Evolutionary conservation across 225 moss, liverwort and hornwort genomes (phyloP), one percentile per base, ranked within the genome.

Genomic region (Neckera pumila): DNA sequence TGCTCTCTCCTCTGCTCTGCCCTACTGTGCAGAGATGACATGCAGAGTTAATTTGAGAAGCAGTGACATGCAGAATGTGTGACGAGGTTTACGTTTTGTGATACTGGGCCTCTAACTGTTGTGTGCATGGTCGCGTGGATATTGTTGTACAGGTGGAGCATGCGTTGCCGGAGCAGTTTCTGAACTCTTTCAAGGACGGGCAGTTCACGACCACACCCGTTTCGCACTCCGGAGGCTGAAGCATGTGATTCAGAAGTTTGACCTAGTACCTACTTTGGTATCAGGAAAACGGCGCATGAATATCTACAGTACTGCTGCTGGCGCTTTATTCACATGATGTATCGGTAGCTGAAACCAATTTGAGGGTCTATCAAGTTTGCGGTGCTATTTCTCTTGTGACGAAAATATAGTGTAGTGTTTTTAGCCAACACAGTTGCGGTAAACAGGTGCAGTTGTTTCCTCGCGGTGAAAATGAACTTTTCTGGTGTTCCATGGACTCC

Each of bases 131-230:
- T 79, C 61, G 59, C 56, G 57, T 79, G 79, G 19, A 85, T 85
- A 70, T 71, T 88, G 64, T 77, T 82, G 86, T 89, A 80, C 93
- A 97, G 96, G 97, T 99, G 92, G 97, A 99, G 91, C 96, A 96
- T 90, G 95, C 98, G 59, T 92, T 99, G 95, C 97, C 98, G 20
- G 98, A 99, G 93, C 98, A 99, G 93, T 99, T 99, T 89, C 90
- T 99, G 42, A 95, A 97, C 62, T 93, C 94, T n/a, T 99, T 95
- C 79, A 91, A 92, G 83, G 92, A 96, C 82, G 96, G 95, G 19
- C 96, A 96, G 78, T 99, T 99, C 84, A 91, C 95, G 20, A 99
- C 98, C 69, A 94, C 95, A 66, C 97, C 98, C 69, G 98, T 99
- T 71, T 94, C 98, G n/a, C 98, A 99, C 83, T 99, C 98, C 47